A percentile compares a stretch with the other conserved stretches of the same genome.
These are phyloP conservation scores for Byssothecium circinans DNA, from an alignment of 2,329 filamentous ascomycete genomes.

Conservation along the genomic window DNA sequence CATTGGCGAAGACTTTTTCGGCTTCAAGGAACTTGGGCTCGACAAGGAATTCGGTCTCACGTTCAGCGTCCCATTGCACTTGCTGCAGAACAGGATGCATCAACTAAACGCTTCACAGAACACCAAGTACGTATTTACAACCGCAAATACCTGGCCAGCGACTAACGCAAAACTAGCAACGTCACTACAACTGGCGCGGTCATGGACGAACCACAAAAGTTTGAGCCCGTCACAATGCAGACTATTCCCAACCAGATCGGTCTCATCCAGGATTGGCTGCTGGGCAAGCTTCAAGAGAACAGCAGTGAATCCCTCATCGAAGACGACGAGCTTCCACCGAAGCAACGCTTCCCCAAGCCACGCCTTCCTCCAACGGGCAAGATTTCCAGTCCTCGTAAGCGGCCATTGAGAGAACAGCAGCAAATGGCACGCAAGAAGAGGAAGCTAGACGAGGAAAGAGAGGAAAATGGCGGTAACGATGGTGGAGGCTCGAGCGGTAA, in stretches of 20 bases:
- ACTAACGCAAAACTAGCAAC: slow-evolving; percentile 52
- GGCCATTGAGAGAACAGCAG: slow-evolving; percentile 78
- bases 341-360: slow-evolving; percentile 72
- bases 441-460: slow-evolving; percentile 59
- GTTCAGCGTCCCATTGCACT: slow-evolving; percentile 88
- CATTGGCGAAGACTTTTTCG: slow-evolving; percentile 97
- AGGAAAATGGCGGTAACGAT: slow-evolving; percentile 36
- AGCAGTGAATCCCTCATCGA: slow-evolving; percentile 81
- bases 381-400: slow-evolving; percentile 81
- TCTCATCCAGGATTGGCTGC: slow-evolving; percentile 87
- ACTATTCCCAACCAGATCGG: slow-evolving; percentile 80
- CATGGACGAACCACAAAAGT: slow-evolving; percentile 68
- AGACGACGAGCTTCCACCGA: slow-evolving; percentile 90
- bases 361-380: slow-evolving; percentile 74
- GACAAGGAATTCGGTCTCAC: slow-evolving; percentile 88
- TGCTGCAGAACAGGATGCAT: slow-evolving; percentile 88
- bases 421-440: slow-evolving; percentile 86
- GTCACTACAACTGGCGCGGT: slow-evolving; percentile 61
- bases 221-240: slow-evolving; percentile 77
- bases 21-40: slow-evolving; percentile 91
- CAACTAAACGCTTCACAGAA: slow-evolving; percentile 80
- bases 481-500: slow-evolving; percentile 19
- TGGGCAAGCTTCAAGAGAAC: slow-evolving; percentile 82
- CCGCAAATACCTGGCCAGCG: slow-evolving; percentile 3
- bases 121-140: slow-evolving; percentile 50